These are phyloP conservation scores for Phycomyces blakesleeanus DNA, from an alignment of 192 early-diverging fungal species.

Conservation along the genomic window DNA sequence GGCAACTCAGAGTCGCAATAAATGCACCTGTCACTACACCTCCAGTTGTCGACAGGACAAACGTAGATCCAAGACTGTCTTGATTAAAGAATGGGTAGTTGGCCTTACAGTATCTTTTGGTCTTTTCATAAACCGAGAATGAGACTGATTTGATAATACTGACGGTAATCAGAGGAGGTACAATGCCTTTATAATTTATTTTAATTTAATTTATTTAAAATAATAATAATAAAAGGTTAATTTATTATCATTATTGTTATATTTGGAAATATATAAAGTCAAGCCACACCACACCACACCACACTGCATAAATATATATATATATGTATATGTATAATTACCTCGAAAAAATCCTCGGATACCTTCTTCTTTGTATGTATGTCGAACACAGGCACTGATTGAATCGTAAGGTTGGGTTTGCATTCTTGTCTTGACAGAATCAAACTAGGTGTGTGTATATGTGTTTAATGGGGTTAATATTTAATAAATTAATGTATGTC, in stretches of 20 bases:
- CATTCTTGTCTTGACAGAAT: conserved; percentile 95
- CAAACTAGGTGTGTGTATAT: conserved; percentile 51
- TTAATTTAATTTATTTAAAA: no score
- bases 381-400: conserved; percentile 68
- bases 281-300: background rate
- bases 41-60: conserved; percentile 42
- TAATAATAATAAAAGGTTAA: no score
- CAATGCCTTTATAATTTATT: conserved; percentile 52
- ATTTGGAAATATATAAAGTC: background rate
- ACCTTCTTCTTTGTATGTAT: conserved; percentile 79
- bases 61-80: conserved; percentile 34
- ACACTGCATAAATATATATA: no score
- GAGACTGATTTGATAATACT: conserved; percentile 84
- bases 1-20: conserved; percentile 66
- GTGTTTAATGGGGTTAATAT: background rate
- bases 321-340: no score
- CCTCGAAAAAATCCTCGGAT: conserved; percentile 86
- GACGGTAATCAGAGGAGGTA: conserved; percentile 79
- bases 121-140: conserved; percentile 82
- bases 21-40: conserved; percentile 60
- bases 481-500: background rate
- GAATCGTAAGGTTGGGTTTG: conserved; percentile 87
- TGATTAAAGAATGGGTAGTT: conserved; percentile 31
- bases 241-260: no score
- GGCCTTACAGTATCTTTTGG: conserved; percentile 51